A percentile compares a stretch with the other conserved stretches of the same genome.
These are phyloP conservation scores for Seiridium cupressi DNA, from an alignment of 2,329 filamentous ascomycete genomes.

Conservation along the genomic window DNA sequence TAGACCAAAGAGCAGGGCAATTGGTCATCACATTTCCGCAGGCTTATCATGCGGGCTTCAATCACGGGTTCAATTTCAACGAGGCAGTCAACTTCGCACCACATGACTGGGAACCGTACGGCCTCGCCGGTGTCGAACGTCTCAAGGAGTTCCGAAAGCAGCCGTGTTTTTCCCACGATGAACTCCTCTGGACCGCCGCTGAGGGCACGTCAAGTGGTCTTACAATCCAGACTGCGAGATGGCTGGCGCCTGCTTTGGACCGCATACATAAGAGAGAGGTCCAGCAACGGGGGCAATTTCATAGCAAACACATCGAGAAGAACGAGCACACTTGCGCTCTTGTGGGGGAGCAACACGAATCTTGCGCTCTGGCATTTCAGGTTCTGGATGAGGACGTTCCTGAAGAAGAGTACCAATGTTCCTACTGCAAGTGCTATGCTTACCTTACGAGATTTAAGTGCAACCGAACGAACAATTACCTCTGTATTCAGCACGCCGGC, in stretches of 20 bases:
- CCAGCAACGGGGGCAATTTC: conserved; percentile 65
- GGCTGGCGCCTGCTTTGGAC: conserved; percentile 85
- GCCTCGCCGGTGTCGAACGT: conserved; percentile 80
- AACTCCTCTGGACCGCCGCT: conserved; percentile 87
- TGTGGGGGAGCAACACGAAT: conserved; percentile 42
- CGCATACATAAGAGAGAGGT: conserved; percentile 75
- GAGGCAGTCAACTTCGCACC: conserved; percentile 98
- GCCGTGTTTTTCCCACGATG: conserved; percentile 96
- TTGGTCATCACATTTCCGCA: conserved; percentile 96
- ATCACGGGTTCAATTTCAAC: conserved; percentile 98
- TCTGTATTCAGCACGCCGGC: conserved; percentile 83
- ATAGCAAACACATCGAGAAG: conserved; percentile 59
- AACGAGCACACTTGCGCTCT: conserved; percentile 54
- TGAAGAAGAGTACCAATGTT: conserved; percentile 91
- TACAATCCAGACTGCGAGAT: conserved; percentile 88
- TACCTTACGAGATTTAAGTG: conserved; percentile 92
- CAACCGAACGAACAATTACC: conserved; percentile 72
- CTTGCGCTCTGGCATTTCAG: conserved; percentile 61
- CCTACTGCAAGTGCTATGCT: conserved; percentile 87
- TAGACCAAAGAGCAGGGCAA: conserved; percentile 95
- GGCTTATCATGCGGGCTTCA: conserved; percentile 97
- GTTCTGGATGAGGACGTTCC: conserved; percentile 72
- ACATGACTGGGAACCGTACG: conserved; percentile 90
- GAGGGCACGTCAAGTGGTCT: conserved; percentile 67
- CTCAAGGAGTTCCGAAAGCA: conserved; percentile 86